Evolutionary conservation across 306 rosid species (phyloP).

Genomic region (Glycine soja): DNA sequence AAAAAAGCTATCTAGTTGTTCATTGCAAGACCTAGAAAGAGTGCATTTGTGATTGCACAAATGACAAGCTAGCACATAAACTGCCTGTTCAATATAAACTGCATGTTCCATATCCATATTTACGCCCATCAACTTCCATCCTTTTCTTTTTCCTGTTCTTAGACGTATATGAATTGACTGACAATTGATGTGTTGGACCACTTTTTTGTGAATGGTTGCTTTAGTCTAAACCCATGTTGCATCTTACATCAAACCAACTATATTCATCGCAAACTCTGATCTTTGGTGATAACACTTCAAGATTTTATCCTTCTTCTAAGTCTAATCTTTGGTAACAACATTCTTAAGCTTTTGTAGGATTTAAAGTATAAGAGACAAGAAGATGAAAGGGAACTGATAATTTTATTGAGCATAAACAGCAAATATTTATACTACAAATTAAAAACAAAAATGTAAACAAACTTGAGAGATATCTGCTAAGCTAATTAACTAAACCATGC

Average conservation of each 20-base stretch:
- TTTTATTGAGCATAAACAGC: no score
- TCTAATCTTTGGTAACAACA: slow-evolving; percentile 2
- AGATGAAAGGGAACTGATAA: no score
- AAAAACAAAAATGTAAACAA: no score
- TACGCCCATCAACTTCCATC: slow-evolving; percentile 84
- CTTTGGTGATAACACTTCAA: slow-evolving; percentile 12
- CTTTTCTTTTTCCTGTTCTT: not conserved
- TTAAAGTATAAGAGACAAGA: no score
- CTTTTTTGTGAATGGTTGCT: not conserved
- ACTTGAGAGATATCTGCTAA: no score
- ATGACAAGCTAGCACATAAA: no score
- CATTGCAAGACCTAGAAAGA: no score
- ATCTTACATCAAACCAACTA: not conserved
- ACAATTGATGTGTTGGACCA: not conserved
- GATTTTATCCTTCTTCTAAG: slow-evolving; percentile 7
- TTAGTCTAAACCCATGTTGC: slow-evolving; percentile 9
- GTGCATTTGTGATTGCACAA: not conserved
- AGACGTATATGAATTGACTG: slow-evolving; percentile 34
- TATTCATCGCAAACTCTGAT: not conserved
- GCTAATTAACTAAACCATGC: no score
- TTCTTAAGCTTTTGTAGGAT: not conserved
- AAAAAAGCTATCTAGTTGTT: no score
- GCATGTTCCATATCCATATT: slow-evolving; percentile 60
- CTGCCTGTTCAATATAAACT: no score
- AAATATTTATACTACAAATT: no score